Percentiles rank a stretch among this genome's conserved stretches.
phyloP scores from a whole-genome alignment of 129 eudicot species.

The Dittrichia graveolens region DNA sequence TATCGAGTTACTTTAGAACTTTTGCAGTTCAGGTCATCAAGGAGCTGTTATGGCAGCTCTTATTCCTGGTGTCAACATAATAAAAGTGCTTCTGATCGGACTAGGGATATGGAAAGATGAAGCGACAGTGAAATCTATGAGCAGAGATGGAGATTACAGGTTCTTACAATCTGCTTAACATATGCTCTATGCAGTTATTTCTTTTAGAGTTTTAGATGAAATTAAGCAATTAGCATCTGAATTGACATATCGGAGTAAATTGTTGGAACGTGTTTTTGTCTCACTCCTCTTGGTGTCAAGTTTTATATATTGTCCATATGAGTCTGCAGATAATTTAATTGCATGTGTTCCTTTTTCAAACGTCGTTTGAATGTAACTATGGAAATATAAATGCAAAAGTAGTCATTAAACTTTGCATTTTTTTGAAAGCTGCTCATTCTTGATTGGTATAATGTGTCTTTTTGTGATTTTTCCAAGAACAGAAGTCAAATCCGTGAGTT shows the following conservation, averaged over 20 bases:
- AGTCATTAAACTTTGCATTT: no score
- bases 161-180: constrained; percentile 11
- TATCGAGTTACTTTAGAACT: constrained; percentile 31
- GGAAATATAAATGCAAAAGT: no score
- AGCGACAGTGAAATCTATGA: constrained; percentile 87
- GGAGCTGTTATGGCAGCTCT: constrained; percentile 87
- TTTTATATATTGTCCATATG: background rate
- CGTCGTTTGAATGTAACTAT: background rate
- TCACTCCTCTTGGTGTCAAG: background rate
- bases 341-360: background rate
- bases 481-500: no score
- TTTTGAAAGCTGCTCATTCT: no score
- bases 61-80: constrained; percentile 71
- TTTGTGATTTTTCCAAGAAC: no score
- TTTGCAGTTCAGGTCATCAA: constrained; percentile 66
- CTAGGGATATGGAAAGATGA: constrained; percentile 91
- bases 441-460: no score
- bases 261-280: background rate
- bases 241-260: background rate
- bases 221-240: background rate
- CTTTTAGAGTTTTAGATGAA: background rate
- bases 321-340: background rate
- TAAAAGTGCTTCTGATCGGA: constrained; percentile 82
- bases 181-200: constrained; percentile 12
- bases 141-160: constrained; percentile 89